Evolutionary conservation across 2,329 filamentous ascomycete species (phyloP).

Genomic region (Ophiosphaerella herpotricha): DNA sequence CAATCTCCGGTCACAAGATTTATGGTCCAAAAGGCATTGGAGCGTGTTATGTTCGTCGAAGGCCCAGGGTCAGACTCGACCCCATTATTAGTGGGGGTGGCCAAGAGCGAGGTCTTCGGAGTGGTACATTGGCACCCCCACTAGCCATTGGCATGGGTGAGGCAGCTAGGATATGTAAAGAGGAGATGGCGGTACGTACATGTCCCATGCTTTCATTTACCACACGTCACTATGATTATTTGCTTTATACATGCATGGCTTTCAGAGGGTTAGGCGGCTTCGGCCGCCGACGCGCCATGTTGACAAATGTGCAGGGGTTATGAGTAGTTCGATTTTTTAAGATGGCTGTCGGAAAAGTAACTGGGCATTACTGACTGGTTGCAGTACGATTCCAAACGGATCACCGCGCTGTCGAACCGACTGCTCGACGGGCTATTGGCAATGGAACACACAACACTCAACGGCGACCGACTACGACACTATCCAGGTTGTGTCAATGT

Average conservation of each 20-base stretch:
- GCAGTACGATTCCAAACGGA: constrained; percentile 89
- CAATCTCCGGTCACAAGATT: constrained; percentile 97
- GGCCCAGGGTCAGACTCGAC: constrained; percentile 90
- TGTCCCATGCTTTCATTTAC: constrained; percentile 12
- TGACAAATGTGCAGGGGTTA: constrained; percentile 68
- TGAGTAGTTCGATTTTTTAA: constrained; percentile 49
- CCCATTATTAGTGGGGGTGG: constrained; percentile 96
- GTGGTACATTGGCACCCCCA: constrained; percentile 88
- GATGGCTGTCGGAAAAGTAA: neutral
- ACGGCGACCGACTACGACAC: constrained; percentile 80
- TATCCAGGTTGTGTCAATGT: constrained; percentile 98
- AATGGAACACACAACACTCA: constrained; percentile 90
- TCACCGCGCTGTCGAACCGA: constrained; percentile 80
- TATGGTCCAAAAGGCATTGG: constrained; percentile 98
- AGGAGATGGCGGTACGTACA: constrained; percentile 83
- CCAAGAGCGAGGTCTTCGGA: constrained; percentile 92
- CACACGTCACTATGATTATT: constrained; percentile 69
- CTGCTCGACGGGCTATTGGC: constrained; percentile 80
- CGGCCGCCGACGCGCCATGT: constrained; percentile 47
- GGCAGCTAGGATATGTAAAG: constrained; percentile 86
- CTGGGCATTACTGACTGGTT: constrained; percentile 16
- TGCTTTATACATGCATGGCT: constrained; percentile 85
- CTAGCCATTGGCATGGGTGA: constrained; percentile 93
- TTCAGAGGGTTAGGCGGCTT: constrained; percentile 64
- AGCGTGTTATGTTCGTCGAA: constrained; percentile 90